Base-by-base conservation (phyloP, 2,329 filamentous ascomycete species). In the Diplodia scrobiculata region DNA sequence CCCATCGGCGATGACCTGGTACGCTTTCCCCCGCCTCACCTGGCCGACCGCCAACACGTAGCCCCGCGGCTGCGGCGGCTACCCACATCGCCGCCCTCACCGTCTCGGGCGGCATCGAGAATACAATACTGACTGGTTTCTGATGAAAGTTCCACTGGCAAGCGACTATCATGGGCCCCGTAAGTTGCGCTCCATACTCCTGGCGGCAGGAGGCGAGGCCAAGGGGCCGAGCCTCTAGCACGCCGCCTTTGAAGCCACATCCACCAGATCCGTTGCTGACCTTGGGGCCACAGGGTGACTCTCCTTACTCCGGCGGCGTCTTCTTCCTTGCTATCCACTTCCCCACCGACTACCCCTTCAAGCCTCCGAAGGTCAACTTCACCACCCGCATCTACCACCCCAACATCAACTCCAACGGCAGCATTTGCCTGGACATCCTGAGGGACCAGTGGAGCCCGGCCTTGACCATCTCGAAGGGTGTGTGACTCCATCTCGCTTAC, bases 341-440 rank as follows among this genome's bases (percentile, higher is more conserved):
- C 86, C 95, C 95, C 73, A 99, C 95, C 86, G 95, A 99, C 86
- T 99, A 99, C 83, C 95, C 95, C 50, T 99, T 99, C 87, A 99
- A 99, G 90, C 95, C 95, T 70, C 95, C 95, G 73, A 99, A 99
- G 88, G 93, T 99, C 82, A 97, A 97, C 90, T 99, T 99, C 87
- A 98, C 92, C 74, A 99, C 95, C 71, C 91, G 94, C 78, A 98
- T 99, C 84, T 99, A 99, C 81, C 95, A 99, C 84, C 95, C 95
- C 76, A 99, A 99, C 84, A 99, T 99, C 92, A 99, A 99, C 88
- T 96, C 92, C 73, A 98, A 98, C 81, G 95, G 95, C 81, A 97
- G 93, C 82, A 99, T 99, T 82, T 99, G 95, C 81, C 83, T 99
- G 79, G 95, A 99, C 78, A 99, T 99, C 77, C 85, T 99, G 77